Evolutionary conservation across 768 basidiomycete genomes (phyloP), one percentile per base, ranked within the genome.

Genomic region (Russula lepida): DNA sequence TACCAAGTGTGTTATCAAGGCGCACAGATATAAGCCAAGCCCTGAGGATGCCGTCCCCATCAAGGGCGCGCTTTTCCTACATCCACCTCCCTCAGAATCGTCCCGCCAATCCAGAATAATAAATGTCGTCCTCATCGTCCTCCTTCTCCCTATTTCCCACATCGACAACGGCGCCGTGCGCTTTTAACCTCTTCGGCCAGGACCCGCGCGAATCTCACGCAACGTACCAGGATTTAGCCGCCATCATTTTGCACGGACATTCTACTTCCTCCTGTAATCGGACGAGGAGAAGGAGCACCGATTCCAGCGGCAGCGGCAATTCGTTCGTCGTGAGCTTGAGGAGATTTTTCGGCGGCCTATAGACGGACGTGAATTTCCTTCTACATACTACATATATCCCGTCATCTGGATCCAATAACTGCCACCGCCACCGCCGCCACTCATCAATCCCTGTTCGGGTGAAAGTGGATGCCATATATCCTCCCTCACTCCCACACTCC

Each of bases 181-280:
- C 62, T 3, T 65, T 65, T 25, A 39, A 51, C 33, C 60, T 65
- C 52, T 65, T 63, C 12, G 56, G 52, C 48, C 64, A 65, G 48
- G n/a, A 65, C 27, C 63, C 63, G 28, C 60, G 60, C 9, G 60
- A 56, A 13, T 37, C 55, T 6, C 63, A 64, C 51, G 37, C 48
- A 4, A 49, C 23, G 8, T 64, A 64, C 21, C 37, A 56, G 13
- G 63, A 64, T 2, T 32, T 64, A 2, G 60, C 41, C 11, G 2
- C 49, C 2, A 5, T 57, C 35, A 19, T 63, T 2, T 4, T 48
- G 41, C 49, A 28, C 17, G 50, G 32, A 8, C 35, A 12, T 35
- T 21, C n/a, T 11, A 12, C 37, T 11, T 6, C 4, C 8, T 9
- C 30, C 8, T 32, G n/a, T 3, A 41, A 43, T 25, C 33, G 17